Conservation (phyloP, 805 yeast species). For the Yamadazyma olivae region DNA sequence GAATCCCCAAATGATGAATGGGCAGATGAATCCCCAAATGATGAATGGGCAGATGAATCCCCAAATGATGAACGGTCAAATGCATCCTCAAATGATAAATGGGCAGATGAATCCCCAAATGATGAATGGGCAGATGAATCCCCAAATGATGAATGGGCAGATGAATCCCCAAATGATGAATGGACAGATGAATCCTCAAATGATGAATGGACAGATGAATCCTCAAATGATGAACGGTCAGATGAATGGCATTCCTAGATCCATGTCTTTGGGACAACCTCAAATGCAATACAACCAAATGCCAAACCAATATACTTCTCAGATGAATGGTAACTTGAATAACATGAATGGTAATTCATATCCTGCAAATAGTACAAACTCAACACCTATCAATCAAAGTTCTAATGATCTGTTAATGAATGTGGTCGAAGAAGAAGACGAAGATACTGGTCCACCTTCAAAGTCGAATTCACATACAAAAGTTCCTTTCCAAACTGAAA, state of each 20-base stretch:
- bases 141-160: slow-evolving; percentile 2
- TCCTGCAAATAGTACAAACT: slow-evolving; percentile 3
- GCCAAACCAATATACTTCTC: no score
- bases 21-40: slow-evolving; percentile 4
- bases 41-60: slow-evolving; percentile 3
- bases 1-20: slow-evolving; percentile 8
- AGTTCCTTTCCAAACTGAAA: not conserved
- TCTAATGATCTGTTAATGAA: slow-evolving; percentile 33
- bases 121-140: slow-evolving; percentile 6
- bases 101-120: slow-evolving; percentile 5
- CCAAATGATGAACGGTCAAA: slow-evolving; percentile 4
- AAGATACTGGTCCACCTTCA: slow-evolving; percentile 1
- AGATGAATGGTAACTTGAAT: no score
- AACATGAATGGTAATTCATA: no score
- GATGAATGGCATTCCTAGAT: not conserved
- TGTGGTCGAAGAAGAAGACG: slow-evolving; percentile 31
- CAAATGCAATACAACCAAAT: not conserved
- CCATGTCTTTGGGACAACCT: not conserved
- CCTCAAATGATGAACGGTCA: slow-evolving; percentile 3
- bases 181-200: not conserved
- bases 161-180: slow-evolving; percentile 4
- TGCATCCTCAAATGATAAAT: slow-evolving; percentile 1
- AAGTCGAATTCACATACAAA: slow-evolving; percentile 2
- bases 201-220: not conserved
- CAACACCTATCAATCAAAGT: slow-evolving; percentile 9